Evolutionary conservation across 495 filamentous ascomycete genomes (phyloP).

Genomic region (Lichina pygmaea): DNA sequence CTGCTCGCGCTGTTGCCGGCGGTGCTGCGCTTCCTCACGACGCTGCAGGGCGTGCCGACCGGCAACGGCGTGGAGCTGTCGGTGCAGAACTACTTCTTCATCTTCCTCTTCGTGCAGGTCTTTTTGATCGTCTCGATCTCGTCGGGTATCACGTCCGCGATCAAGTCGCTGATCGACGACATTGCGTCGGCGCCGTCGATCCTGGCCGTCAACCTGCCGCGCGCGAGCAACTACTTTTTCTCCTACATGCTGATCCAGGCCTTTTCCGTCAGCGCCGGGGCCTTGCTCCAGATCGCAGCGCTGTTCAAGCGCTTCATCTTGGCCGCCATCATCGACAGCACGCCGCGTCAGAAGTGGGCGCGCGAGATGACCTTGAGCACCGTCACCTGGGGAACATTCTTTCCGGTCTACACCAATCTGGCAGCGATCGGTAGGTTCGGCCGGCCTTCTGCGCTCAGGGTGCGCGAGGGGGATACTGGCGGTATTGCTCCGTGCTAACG

Average conservation of each 20-base stretch:
- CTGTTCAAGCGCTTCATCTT: slow-evolving; percentile 61
- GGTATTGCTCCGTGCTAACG: background rate
- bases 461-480: background rate
- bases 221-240: slow-evolving; percentile 90
- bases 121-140: slow-evolving; percentile 84
- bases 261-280: slow-evolving; percentile 68
- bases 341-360: slow-evolving; percentile 67
- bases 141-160: slow-evolving; percentile 41
- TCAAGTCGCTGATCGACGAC: slow-evolving; percentile 33
- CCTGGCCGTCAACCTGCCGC: slow-evolving; percentile 63
- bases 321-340: slow-evolving; percentile 53
- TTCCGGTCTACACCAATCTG: slow-evolving; percentile 86
- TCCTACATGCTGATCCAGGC: slow-evolving; percentile 93
- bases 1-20: slow-evolving; percentile 61
- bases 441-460: background rate
- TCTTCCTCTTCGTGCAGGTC: slow-evolving; percentile 83
- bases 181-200: slow-evolving; percentile 25
- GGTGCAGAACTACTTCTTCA: slow-evolving; percentile 82
- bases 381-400: slow-evolving; percentile 80
- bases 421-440: slow-evolving; percentile 53
- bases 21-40: slow-evolving; percentile 46
- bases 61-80: slow-evolving; percentile 54
- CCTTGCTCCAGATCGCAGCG: slow-evolving; percentile 58
- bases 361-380: slow-evolving; percentile 54
- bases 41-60: slow-evolving; percentile 55